Evolutionary conservation across 192 early-diverging fungal species (phyloP).

Genomic region (Rhizoclosmatium globosum): DNA sequence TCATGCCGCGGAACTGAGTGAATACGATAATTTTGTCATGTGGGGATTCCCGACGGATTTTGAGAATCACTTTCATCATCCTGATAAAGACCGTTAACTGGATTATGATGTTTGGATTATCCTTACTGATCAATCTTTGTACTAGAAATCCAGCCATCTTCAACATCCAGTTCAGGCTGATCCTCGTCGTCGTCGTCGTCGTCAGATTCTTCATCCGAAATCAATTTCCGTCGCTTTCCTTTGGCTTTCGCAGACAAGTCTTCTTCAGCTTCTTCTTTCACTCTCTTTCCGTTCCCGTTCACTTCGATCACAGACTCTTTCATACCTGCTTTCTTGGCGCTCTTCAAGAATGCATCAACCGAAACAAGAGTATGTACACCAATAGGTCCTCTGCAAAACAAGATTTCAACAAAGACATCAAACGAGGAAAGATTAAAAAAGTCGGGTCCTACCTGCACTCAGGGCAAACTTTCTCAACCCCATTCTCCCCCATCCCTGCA

Average conservation of each 20-base stretch:
- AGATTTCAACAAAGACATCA: background rate
- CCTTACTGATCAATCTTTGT: constrained; percentile 42
- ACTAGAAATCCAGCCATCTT: constrained; percentile 34
- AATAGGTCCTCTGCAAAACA: constrained; percentile 13
- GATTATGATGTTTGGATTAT: background rate
- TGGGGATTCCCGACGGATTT: constrained; percentile 53
- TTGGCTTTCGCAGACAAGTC: constrained; percentile 18
- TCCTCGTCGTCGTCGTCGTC: background rate
- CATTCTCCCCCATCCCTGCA: constrained; percentile 9
- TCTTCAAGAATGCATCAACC: constrained; percentile 29
- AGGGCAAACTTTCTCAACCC: constrained; percentile 42
- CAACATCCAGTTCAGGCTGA: background rate
- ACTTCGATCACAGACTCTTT: background rate
- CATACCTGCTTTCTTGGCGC: constrained; percentile 26
- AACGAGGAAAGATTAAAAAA: too few species aligned
- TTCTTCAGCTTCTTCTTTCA: constrained; percentile 3
- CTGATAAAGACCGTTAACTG: background rate
- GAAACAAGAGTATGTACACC: constrained; percentile 9
- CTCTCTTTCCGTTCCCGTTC: background rate
- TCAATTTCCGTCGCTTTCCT: background rate
- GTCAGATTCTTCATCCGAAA: background rate
- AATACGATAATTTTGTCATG: constrained; percentile 46
- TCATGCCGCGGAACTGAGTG: constrained; percentile 41
- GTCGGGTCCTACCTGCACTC: constrained; percentile 27
- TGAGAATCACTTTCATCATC: constrained; percentile 56